Evolutionary conservation across 2,329 filamentous ascomycete genomes (phyloP).

Genomic region (Aspergillus arachidicola): DNA sequence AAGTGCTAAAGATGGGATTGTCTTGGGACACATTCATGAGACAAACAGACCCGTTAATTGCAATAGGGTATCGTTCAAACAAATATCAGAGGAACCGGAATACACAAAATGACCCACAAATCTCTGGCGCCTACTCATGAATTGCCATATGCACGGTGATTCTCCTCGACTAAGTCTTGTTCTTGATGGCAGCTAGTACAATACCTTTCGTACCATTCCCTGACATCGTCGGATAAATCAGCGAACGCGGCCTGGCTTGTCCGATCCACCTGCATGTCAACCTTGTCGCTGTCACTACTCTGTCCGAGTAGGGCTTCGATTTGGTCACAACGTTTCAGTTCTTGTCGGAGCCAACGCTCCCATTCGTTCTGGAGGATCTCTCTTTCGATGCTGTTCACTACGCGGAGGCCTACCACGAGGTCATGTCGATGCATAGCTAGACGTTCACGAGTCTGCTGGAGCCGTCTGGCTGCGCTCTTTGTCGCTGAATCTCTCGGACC

Average conservation of each 20-base stretch:
- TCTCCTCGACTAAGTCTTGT: slow-evolving; percentile 32
- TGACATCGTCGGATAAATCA: slow-evolving; percentile 49
- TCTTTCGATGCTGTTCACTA: slow-evolving; percentile 85
- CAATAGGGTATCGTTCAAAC: slow-evolving; percentile 36
- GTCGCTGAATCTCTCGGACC: slow-evolving; percentile 33
- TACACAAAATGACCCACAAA: slow-evolving; percentile 5
- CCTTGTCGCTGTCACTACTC: slow-evolving; percentile 23
- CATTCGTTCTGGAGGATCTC: slow-evolving; percentile 87
- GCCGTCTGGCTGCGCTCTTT: slow-evolving; percentile 53
- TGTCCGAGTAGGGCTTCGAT: slow-evolving; percentile 51
- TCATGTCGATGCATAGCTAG: slow-evolving; percentile 87
- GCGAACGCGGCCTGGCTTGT: slow-evolving; percentile 33
- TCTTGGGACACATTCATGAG: not conserved
- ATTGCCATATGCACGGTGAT: slow-evolving; percentile 24
- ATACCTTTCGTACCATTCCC: slow-evolving; percentile 62
- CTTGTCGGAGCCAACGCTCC: slow-evolving; percentile 87
- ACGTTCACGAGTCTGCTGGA: slow-evolving; percentile 79
- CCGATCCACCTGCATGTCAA: slow-evolving; percentile 25
- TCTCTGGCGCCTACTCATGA: slow-evolving; percentile 13
- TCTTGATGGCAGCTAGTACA: slow-evolving; percentile 62
- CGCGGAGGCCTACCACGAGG: slow-evolving; percentile 82
- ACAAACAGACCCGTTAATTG: slow-evolving; percentile 20
- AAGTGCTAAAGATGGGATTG: not conserved
- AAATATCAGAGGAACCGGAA: slow-evolving; percentile 4
- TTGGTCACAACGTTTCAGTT: slow-evolving; percentile 74